These are phyloP conservation scores for Oryza glaberrima DNA, from an alignment of 176 grass and related monocot species.

Conservation along the genomic window DNA sequence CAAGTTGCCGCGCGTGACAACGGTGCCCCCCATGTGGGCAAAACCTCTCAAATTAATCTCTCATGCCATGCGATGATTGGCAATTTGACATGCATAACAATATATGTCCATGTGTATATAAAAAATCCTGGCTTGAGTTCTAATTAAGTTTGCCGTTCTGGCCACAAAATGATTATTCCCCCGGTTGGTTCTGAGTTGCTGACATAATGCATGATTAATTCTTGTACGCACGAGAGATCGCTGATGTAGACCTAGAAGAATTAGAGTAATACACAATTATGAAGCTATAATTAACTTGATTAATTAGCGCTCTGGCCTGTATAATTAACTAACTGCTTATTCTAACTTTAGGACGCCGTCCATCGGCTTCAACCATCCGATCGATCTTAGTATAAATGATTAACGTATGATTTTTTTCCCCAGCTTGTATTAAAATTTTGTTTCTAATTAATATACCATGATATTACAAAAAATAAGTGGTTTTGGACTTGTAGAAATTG, in stretches of 20 bases:
- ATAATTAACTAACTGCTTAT: neutral
- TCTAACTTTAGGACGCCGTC: neutral
- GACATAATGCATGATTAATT: conserved; percentile 8
- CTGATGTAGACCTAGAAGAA: neutral
- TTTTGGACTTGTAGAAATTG: neutral
- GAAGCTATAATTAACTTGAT: neutral
- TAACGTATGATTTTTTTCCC: no score
- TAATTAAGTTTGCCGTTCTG: neutral
- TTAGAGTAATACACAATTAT: neutral
- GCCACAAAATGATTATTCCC: neutral
- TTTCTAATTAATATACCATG: neutral
- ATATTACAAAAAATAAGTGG: neutral
- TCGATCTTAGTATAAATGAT: neutral
- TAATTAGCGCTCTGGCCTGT: neutral
- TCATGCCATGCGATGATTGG: neutral
- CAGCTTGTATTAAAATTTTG: neutral
- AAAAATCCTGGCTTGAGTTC: neutral
- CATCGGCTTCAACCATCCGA: neutral
- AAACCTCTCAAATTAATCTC: neutral
- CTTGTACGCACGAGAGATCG: neutral
- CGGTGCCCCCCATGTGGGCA: conserved; percentile 20
- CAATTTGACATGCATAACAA: neutral
- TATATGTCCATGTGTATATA: neutral
- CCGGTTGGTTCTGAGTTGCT: neutral
- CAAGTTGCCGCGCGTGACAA: neutral